Evolutionary conservation across 495 filamentous ascomycete species (phyloP).

Genomic region (Daldinia vernicosa): DNA sequence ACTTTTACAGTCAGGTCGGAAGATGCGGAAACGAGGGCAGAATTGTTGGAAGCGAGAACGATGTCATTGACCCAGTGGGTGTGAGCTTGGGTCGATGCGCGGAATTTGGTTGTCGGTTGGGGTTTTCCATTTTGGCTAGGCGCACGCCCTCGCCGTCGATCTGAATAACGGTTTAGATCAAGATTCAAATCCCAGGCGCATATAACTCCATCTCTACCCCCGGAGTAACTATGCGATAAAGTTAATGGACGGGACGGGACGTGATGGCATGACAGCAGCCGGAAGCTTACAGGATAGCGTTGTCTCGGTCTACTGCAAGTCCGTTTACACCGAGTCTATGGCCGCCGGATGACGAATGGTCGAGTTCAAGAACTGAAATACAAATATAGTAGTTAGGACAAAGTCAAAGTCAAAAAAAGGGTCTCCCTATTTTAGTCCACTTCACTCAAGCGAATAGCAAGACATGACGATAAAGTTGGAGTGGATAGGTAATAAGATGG

Average conservation of each 20-base stretch:
- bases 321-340: conserved; percentile 96
- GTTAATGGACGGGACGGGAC: conserved; percentile 42
- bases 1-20: conserved; percentile 94
- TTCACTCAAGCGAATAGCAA: not conserved
- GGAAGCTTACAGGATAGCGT: conserved; percentile 82
- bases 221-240: conserved; percentile 77
- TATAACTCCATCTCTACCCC: conserved; percentile 92
- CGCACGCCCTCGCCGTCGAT: conserved; percentile 45
- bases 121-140: conserved; percentile 43
- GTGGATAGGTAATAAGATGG: conserved; percentile 19
- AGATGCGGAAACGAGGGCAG: conserved; percentile 89
- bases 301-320: conserved; percentile 82
- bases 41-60: conserved; percentile 81
- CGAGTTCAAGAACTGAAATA: conserved; percentile 84
- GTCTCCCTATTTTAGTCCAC: conserved; percentile 1
- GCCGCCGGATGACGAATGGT: conserved; percentile 83
- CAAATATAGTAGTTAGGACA: conserved; percentile 29
- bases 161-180: conserved; percentile 56
- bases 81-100: conserved; percentile 93
- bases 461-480: conserved; percentile 9
- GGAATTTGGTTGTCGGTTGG: conserved; percentile 70
- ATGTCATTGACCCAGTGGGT: conserved; percentile 99
- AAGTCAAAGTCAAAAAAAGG: conserved; percentile 10
- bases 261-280: conserved; percentile 33
- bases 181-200: conserved; percentile 92